Percentiles rank a stretch among this genome's conserved stretches.
These are phyloP conservation scores for Colletotrichum sp. DNA, from an alignment of 2,329 filamentous ascomycete genomes.

Conservation along the genomic window DNA sequence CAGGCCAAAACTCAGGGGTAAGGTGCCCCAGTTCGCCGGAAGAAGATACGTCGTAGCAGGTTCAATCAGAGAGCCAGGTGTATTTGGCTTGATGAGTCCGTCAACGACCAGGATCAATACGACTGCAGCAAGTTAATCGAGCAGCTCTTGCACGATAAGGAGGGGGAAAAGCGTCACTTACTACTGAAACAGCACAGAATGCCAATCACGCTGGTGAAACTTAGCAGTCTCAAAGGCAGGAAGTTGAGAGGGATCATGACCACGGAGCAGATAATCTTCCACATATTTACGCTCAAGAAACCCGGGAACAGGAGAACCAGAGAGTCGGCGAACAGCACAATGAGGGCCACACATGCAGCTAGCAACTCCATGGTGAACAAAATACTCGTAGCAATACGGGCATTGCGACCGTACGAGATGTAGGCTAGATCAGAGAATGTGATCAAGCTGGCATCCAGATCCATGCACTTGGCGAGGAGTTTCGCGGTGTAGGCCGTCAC, in stretches of 20 bases:
- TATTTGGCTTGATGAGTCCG: slow-evolving; percentile 80
- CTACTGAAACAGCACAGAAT: slow-evolving; percentile 89
- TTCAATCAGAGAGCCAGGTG: slow-evolving; percentile 82
- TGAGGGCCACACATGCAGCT: slow-evolving; percentile 85
- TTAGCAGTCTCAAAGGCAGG: slow-evolving; percentile 80
- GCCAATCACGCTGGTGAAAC: slow-evolving; percentile 87
- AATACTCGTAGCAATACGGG: slow-evolving; percentile 81
- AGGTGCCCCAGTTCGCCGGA: slow-evolving; percentile 82
- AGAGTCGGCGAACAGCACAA: slow-evolving; percentile 93
- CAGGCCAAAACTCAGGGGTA: slow-evolving; percentile 88
- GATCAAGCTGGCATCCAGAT: slow-evolving; percentile 83
- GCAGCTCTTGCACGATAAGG: neutral
- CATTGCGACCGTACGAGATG: slow-evolving; percentile 84
- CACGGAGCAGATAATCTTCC: slow-evolving; percentile 85
- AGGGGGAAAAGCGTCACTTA: slow-evolving; percentile 51
- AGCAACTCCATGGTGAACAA: slow-evolving; percentile 89
- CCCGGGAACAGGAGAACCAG: slow-evolving; percentile 79
- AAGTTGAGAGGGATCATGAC: slow-evolving; percentile 85
- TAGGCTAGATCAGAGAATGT: slow-evolving; percentile 95
- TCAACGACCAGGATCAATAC: slow-evolving; percentile 84
- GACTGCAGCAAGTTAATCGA: slow-evolving; percentile 55
- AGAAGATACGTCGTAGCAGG: slow-evolving; percentile 83
- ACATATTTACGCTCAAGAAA: slow-evolving; percentile 67
- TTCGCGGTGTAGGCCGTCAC: slow-evolving; percentile 87
- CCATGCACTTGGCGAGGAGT: slow-evolving; percentile 85